Evolutionary conservation across 106 monocot genomes (phyloP).

Genomic region (Dioscorea zingiberensis): DNA sequence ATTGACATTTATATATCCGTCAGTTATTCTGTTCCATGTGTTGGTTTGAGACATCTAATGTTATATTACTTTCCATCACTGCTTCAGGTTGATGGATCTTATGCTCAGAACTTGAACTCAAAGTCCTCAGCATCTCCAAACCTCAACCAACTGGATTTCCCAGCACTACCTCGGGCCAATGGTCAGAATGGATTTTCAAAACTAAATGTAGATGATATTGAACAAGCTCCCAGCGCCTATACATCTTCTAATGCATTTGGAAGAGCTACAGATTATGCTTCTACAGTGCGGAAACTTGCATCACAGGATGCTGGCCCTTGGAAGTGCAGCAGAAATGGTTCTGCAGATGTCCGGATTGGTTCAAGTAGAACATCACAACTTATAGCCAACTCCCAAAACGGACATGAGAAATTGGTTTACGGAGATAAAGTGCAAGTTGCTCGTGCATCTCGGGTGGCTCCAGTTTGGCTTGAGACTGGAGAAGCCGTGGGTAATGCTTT

Average conservation of each 20-base stretch:
- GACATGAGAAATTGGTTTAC: conserved; percentile 29
- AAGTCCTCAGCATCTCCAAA: conserved; percentile 40
- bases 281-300: conserved; percentile 47
- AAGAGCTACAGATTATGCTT: conserved; percentile 50
- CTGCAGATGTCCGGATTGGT: conserved; percentile 32
- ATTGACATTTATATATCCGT: no score
- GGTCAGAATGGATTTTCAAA: conserved; percentile 34
- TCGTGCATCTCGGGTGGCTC: conserved; percentile 17
- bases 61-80: conserved; percentile 11
- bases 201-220: conserved; percentile 23
- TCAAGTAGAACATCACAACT: conserved; percentile 34
- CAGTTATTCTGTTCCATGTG: no score
- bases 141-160: conserved; percentile 39
- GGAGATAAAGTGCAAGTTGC: conserved; percentile 28
- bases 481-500: conserved; percentile 66
- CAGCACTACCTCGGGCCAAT: conserved; percentile 33
- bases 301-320: conserved; percentile 36
- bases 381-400: conserved; percentile 27
- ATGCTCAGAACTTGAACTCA: conserved; percentile 44
- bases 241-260: conserved; percentile 33
- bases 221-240: conserved; percentile 22
- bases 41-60: no score
- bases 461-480: conserved; percentile 71
- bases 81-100: conserved; percentile 58
- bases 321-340: conserved; percentile 40